Percentiles rank a stretch among this genome's conserved stretches.
phyloP scores from a whole-genome alignment of 257 asterid species.

The Solanum medicagineum region DNA sequence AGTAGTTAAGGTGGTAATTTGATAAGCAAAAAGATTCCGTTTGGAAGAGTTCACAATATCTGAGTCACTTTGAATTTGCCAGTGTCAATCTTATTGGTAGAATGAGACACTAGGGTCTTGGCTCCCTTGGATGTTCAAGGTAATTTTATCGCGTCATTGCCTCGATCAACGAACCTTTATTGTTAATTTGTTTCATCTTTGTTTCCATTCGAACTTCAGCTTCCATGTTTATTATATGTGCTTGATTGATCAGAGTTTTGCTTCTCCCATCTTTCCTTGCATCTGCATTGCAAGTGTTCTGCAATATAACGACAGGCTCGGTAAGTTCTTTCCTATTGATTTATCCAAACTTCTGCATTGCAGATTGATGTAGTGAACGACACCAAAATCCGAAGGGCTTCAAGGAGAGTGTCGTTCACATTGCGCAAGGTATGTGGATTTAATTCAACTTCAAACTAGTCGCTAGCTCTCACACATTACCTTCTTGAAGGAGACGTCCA shows the following conservation, averaged over 20 bases:
- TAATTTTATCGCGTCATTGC: neutral
- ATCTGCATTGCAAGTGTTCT: neutral
- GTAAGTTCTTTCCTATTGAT: neutral
- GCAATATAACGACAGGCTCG: neutral
- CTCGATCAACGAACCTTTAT: neutral
- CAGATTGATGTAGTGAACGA: slow-evolving; percentile 81
- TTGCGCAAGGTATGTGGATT: slow-evolving; percentile 59
- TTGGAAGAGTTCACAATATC: neutral
- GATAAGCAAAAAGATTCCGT: neutral
- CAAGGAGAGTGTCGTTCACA: slow-evolving; percentile 90
- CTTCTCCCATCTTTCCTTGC: neutral
- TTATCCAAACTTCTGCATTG: neutral
- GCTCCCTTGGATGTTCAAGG: neutral
- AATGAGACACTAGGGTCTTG: neutral
- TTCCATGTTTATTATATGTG: neutral
- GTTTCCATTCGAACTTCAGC: neutral
- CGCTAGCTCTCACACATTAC: neutral
- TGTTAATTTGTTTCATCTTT: neutral
- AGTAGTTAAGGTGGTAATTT: neutral
- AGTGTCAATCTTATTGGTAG: neutral
- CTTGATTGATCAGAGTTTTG: neutral
- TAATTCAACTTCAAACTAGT: neutral
- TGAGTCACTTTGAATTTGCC: neutral
- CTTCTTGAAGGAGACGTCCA: neutral
- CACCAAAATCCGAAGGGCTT: slow-evolving; percentile 45